phyloP scores from a whole-genome alignment of 805 yeast species.

The Saccharomycodes ludwigii region DNA sequence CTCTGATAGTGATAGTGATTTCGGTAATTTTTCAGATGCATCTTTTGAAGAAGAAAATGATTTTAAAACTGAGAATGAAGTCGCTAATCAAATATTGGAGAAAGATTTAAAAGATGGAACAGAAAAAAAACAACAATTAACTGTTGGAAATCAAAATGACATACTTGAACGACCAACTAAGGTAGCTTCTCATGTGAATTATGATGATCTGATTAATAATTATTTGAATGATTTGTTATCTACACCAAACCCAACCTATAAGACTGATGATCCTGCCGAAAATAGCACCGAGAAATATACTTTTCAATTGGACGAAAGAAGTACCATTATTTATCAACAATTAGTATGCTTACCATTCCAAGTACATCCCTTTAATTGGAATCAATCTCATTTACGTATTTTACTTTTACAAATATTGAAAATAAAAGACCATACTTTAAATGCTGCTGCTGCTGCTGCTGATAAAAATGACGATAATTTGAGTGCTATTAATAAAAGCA shows the following conservation, averaged over 20 bases:
- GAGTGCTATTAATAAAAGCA: no score
- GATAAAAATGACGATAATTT: no score
- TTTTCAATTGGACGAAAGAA: constrained; percentile 17
- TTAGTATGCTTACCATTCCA: constrained; percentile 14
- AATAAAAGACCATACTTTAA: constrained; percentile 9
- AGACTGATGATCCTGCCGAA: no score
- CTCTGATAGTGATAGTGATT: constrained; percentile 19
- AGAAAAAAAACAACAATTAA: no score
- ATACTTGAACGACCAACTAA: no score
- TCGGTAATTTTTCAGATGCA: constrained; percentile 25
- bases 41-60: constrained; percentile 12
- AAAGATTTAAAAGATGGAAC: no score
- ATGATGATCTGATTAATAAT: no score
- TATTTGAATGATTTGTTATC: no score
- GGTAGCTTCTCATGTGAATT: not conserved
- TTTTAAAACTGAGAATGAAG: not conserved
- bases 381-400: constrained; percentile 14
- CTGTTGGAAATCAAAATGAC: no score
- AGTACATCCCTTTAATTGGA: constrained; percentile 18
- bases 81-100: not conserved
- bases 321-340: constrained; percentile 20
- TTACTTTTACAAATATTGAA: constrained; percentile 17
- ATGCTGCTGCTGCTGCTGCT: no score
- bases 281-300: no score
- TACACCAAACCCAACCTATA: no score